Conservation (phyloP, 2,329 filamentous ascomycete genomes). For the Aspergillus jensenii region DNA sequence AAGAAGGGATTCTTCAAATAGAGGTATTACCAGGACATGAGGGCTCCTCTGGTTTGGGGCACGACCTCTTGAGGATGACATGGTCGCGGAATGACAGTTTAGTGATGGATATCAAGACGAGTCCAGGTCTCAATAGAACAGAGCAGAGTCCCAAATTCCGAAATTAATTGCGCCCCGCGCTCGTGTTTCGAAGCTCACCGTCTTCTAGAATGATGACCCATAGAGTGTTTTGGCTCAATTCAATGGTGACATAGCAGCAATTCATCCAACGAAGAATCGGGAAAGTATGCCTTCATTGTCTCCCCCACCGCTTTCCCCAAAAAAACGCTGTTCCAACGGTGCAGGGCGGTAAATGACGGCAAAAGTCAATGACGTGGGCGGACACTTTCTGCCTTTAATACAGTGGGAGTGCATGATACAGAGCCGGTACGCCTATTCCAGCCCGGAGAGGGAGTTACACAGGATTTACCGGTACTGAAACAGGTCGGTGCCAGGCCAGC, state of each 20-base stretch:
- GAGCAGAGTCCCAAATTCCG: not conserved
- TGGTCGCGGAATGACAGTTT: not conserved
- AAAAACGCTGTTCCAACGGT: not conserved
- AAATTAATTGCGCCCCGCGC: not conserved
- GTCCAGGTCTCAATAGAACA: not conserved
- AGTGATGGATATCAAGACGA: not conserved
- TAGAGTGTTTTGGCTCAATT: not conserved
- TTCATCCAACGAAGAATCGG: not conserved
- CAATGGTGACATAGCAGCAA: not conserved
- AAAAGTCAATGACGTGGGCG: conserved; percentile 15
- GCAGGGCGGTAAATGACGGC: not conserved
- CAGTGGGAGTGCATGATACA: not conserved
- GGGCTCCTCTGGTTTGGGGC: conserved; percentile 43
- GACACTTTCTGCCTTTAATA: not conserved
- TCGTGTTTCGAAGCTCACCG: not conserved
- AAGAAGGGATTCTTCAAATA: not conserved
- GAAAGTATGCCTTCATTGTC: not conserved
- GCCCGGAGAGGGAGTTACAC: not conserved
- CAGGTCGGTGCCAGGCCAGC: conserved; percentile 13
- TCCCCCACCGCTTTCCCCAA: conserved; percentile 9
- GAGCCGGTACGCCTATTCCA: too few species aligned
- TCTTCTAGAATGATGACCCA: not conserved
- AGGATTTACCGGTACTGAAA: conserved; percentile 2
- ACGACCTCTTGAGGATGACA: conserved; percentile 31
- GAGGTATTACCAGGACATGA: conserved; percentile 42